Percentiles rank a stretch among this genome's conserved stretches.
Conservation (phyloP, 768 basidiomycete genomes). For the Gelatoporia subvermispora region DNA sequence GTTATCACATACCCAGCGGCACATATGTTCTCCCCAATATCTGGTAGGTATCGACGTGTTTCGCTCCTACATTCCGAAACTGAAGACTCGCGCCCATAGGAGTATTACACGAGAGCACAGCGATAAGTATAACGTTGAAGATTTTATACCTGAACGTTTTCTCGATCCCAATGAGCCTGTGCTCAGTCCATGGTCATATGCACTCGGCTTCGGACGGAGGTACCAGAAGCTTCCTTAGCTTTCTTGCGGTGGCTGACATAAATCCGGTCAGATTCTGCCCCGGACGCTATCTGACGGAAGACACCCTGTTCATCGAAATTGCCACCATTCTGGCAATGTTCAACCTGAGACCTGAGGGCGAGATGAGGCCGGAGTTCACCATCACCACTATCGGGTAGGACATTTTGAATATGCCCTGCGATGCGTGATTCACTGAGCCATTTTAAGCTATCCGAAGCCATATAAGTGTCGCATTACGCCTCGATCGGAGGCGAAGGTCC, state of each 20-base stretch:
- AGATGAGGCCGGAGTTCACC: neutral
- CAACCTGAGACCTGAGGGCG: slow-evolving; percentile 2
- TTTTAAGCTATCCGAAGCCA: slow-evolving; percentile 3
- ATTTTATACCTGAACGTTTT: slow-evolving; percentile 18
- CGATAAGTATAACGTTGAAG: slow-evolving; percentile 7
- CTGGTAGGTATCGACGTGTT: slow-evolving; percentile 14
- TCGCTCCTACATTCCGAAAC: slow-evolving; percentile 12
- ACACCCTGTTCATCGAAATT: slow-evolving; percentile 13
- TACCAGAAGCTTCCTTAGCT: neutral
- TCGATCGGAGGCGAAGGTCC: slow-evolving; percentile 2
- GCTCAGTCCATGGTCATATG: neutral
- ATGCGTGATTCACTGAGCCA: neutral
- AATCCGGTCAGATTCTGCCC: slow-evolving; percentile 4
- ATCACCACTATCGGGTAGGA: slow-evolving; percentile 5
- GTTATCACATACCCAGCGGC: slow-evolving; percentile 20
- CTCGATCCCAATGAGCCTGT: neutral
- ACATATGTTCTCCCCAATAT: slow-evolving; percentile 18
- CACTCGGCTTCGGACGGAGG: slow-evolving; percentile 13
- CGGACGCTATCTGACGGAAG: slow-evolving; percentile 10
- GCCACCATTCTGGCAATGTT: slow-evolving; percentile 9
- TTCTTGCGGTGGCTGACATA: neutral
- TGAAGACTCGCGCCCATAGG: neutral
- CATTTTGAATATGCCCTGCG: neutral
- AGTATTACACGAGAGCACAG: slow-evolving; percentile 6
- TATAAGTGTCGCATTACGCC: slow-evolving; percentile 9